Base-by-base conservation (phyloP, 2,329 filamentous ascomycete genomes). In the Cadophora luteo-olivacea region DNA sequence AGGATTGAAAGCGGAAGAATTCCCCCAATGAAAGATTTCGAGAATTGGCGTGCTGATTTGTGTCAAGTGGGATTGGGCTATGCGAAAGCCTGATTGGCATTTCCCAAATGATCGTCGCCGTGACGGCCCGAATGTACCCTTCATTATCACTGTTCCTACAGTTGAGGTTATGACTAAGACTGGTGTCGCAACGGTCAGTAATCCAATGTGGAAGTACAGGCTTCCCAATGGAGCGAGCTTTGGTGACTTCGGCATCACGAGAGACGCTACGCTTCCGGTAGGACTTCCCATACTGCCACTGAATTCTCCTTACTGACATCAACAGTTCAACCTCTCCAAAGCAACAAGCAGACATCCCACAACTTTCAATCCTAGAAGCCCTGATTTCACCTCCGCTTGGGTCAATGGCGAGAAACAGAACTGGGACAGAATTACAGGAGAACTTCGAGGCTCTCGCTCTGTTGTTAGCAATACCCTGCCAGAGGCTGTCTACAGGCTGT, bases 11-110 rank as follows among this genome's bases (percentile, higher is more conserved):
- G n/a, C n/a, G n/a, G n/a, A n/a, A n/a, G n/a, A n/a, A n/a, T n/a
- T n/a, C n/a, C n/a, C n/a, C n/a, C n/a, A n/a, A n/a, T n/a, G n/a
- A n/a, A n/a, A n/a, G n/a, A n/a, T n/a, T n/a, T n/a, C n/a, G n/a
- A n/a, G n/a, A n/a, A n/a, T n/a, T n/a, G n/a, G n/a, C n/a, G n/a
- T n/a, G n/a, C 45, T 49, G 45, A 49, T 19, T 22, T 22, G 1
- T 7, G 12, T 7, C 19, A 49, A 49, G 45, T 84, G 82, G 82
- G 82, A 84, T 70, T 83, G 80, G 79, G 80, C 75, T 11, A 76
- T 83, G 67, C 83, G 65, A 54, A 68, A 68, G 51, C 69, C 69
- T 24, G 69, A 70, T 24, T 70, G 69, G 69, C 64, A 58, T 16
- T 57, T 58, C 14, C 66, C 67, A 5, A 65, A 61, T 48, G 61